Evolutionary conservation across 345 rosid species (phyloP).

Genomic region (Pseudoturritis turrita): DNA sequence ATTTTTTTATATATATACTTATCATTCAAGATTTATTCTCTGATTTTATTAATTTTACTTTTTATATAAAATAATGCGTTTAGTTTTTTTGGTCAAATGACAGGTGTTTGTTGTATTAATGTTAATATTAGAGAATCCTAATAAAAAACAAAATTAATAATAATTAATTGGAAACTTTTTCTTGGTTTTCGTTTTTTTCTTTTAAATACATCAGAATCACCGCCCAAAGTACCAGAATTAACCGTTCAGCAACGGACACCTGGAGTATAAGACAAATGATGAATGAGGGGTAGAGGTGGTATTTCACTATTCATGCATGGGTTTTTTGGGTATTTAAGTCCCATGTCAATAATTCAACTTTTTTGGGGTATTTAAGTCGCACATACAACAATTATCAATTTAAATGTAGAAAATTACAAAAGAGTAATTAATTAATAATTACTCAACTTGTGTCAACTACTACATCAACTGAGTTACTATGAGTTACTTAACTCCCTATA

Average conservation of each 20-base stretch:
- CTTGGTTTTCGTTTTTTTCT: not conserved
- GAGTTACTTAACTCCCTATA: no score
- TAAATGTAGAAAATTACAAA: no score
- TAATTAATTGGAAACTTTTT: not conserved
- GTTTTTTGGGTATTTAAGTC: not conserved
- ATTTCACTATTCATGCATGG: not conserved
- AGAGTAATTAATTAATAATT: no score
- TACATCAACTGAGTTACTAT: no score
- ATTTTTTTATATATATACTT: no score
- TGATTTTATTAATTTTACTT: not conserved
- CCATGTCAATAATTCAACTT: constrained; percentile 18
- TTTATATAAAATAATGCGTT: not conserved
- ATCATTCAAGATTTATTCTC: not conserved
- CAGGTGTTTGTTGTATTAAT: not conserved
- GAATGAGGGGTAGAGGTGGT: constrained; percentile 21
- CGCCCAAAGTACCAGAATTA: constrained; percentile 34
- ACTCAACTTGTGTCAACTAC: no score
- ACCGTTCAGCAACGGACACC: constrained; percentile 36
- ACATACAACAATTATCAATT: not conserved
- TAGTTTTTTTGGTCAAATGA: not conserved
- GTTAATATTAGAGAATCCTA: not conserved
- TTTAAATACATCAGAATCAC: constrained; percentile 22
- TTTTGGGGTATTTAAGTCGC: not conserved
- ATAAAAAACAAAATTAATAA: not conserved
- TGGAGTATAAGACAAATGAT: constrained; percentile 25